A percentile compares a stretch with the other conserved stretches of the same genome.
These are phyloP conservation scores for Aphanomyces invadans DNA, from an alignment of 352 stramenopile genomes.

Conservation along the genomic window DNA sequence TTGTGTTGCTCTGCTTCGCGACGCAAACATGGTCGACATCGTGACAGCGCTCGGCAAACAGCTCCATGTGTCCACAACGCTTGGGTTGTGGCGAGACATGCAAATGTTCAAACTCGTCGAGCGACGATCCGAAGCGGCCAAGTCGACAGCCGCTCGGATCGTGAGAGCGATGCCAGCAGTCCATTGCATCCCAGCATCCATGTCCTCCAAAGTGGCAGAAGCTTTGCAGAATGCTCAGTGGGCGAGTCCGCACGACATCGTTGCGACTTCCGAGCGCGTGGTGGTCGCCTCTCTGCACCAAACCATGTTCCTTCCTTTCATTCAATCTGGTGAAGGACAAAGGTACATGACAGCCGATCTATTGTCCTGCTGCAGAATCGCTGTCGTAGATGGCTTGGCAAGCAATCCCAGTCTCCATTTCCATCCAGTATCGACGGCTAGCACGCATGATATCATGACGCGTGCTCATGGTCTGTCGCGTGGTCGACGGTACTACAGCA, in stretches of 20 bases:
- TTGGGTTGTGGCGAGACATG: background rate
- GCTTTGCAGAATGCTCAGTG: background rate
- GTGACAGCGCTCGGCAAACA: background rate
- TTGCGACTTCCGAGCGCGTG: background rate
- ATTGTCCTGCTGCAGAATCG: no score
- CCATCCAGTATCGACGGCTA: no score
- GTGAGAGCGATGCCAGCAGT: background rate
- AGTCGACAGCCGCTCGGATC: background rate
- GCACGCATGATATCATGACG: no score
- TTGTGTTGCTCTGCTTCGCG: background rate
- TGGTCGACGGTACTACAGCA: no score
- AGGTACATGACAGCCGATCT: background rate
- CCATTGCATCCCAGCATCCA: background rate
- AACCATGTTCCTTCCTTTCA: background rate
- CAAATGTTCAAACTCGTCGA: background rate
- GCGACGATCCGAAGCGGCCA: background rate
- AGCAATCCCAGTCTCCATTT: no score
- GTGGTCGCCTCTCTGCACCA: background rate
- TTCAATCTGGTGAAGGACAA: background rate
- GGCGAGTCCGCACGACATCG: background rate
- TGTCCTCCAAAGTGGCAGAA: background rate
- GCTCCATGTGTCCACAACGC: background rate
- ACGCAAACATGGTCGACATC: background rate
- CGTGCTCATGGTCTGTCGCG: no score
- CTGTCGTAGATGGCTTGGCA: background rate